Evolutionary conservation across 345 rosid genomes (phyloP), one percentile per base, ranked within the genome.

Genomic region (Mallotus nudiflorus): DNA sequence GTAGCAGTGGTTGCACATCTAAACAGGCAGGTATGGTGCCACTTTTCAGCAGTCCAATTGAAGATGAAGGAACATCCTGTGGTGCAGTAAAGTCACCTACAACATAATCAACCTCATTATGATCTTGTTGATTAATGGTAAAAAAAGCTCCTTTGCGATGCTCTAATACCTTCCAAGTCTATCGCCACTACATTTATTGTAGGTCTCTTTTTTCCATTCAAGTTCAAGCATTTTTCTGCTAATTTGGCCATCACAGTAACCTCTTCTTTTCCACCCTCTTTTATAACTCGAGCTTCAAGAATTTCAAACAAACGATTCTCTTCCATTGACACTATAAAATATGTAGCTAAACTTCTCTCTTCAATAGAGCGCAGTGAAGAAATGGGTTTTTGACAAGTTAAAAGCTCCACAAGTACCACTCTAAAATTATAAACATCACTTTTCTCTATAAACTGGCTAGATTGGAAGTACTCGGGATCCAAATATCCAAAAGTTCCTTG

Each of bases 261-360:
- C 56, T 52, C 27, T 52, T 52, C 28, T 52, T 20, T 20, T 22
- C 27, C 27, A 24, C 56, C 56, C 56, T 52, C 56, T 14, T 52
- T n/a, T 2, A 20, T 13, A 20, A 52, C 56, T 52, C 28, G 27
- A 20, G 3, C 28, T 8, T 52, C 56, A n/a, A 52, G 27, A 52
- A 52, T 52, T 52, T 52, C 56, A 52, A 52, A 52, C 25, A 52
- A 22, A 52, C 56, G 56, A 20, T 20, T 24, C 56, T 20, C 56
- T 52, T 52, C 27, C 56, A 52, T 52, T 52, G 56, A 20, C 14
- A 5, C 3, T n/a, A 52, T 27, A 52, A 20, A 52, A 52, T 51
- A 51, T 52, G 56, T n/a, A n/a, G 56, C 56, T 22, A 52, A 52
- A 16, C 56, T 52, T 52, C 56, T 52, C 56, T 52, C 56, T 52